These are phyloP conservation scores for Actinomortierella ambigua DNA, from an alignment of 371 early-diverging fungal genomes.

Conservation along the genomic window DNA sequence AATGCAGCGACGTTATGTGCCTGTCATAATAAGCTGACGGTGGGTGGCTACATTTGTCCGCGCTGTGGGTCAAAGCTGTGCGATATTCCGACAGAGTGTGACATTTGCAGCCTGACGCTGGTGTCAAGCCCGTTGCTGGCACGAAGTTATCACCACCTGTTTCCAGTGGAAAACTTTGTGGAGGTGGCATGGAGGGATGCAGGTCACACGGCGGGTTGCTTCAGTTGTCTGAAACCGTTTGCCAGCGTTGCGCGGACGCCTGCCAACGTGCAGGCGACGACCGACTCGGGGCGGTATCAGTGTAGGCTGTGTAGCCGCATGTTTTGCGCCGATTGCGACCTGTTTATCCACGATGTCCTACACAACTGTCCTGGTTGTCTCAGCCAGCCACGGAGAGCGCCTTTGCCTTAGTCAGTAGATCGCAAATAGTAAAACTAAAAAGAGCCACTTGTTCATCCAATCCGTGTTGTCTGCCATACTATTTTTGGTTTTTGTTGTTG, in stretches of 20 bases:
- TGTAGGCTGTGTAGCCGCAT: conserved; percentile 80
- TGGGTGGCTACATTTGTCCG: conserved; percentile 89
- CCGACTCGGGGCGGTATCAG: conserved; percentile 58
- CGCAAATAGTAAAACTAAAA: too few species aligned
- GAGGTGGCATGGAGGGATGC: conserved; percentile 57
- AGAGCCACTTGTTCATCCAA: too few species aligned
- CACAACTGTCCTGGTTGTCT: conserved; percentile 93
- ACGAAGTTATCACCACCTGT: conserved; percentile 94
- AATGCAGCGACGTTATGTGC: conserved; percentile 77
- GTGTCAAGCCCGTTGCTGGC: conserved; percentile 94
- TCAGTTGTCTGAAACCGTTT: conserved; percentile 41
- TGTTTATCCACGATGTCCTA: conserved; percentile 91
- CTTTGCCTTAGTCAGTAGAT: too few species aligned
- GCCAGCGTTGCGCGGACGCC: conserved; percentile 19
- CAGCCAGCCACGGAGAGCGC: conserved; percentile 31
- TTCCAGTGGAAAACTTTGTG: conserved; percentile 82
- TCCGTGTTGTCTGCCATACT: too few species aligned
- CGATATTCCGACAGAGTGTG: conserved; percentile 92
- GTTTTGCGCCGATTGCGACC: conserved; percentile 95
- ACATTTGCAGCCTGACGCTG: conserved; percentile 89
- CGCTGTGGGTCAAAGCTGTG: conserved; percentile 86
- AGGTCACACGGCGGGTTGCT: conserved; percentile 32
- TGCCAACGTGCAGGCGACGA: conserved; percentile 18
- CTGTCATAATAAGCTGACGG: conserved; percentile 81
- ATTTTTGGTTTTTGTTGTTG: too few species aligned